Evolutionary conservation across 805 yeast genomes (phyloP), one percentile per base, ranked within the genome.

Genomic region (Geotrichum ghanense): DNA sequence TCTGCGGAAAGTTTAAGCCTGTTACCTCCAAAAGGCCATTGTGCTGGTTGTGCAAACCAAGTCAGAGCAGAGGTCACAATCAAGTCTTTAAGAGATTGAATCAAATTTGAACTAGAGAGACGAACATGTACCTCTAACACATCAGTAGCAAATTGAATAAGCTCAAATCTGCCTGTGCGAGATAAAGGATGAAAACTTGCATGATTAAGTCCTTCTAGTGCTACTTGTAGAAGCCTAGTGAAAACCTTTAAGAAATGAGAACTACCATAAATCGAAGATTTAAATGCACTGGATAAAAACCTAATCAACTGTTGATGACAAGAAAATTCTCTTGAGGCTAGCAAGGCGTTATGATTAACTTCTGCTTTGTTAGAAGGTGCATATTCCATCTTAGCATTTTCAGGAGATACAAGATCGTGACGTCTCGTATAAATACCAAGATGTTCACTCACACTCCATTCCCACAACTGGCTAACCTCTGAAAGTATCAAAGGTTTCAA

Each of bases 181-280:
- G 96, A 78, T 59, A 79, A 78, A 7, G 97, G 95, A 63, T 90
- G 97, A 43, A 74, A 63, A 54, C 95, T 83, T 2, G 92, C 96
- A 37, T 58, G 54, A 3, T 61, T 55, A 53, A 89, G 67, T 0
- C 89, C 85, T 39, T 73, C 62, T 39, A 69, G 52, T 26, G 67
- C 66, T 1, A 53, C 52, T 9, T 50, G 42, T 24, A 75, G 64
- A 16, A 75, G 68, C 24, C 78, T 65, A 0, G 89, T 81, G 57
- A 86, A 85, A 48, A 83, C 61, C 53, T 79, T 80, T 53, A 85
- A 65, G 25, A 83, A 65, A 52, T 81, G 86, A 46, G 73, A 77
- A 63, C 89, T 79, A 55, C 81, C 83, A 55, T 78, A 78, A 60
- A 78, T 65, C 1, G 87, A 74, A 0, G 95, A 87, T 60, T 88